Conservation (phyloP, 768 basidiomycete genomes). For the Boletus speciosus region DNA sequence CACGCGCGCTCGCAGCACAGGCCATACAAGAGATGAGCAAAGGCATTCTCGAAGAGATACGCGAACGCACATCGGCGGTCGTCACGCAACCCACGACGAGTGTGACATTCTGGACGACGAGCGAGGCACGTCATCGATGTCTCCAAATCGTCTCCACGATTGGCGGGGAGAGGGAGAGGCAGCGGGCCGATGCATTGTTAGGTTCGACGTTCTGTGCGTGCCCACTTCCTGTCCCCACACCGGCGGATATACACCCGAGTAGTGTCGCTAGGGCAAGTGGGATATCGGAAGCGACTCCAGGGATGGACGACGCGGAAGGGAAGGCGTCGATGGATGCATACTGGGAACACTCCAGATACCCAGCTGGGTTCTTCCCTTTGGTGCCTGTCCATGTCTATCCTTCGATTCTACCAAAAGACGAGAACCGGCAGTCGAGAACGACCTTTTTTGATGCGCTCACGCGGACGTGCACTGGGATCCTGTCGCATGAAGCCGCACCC, state of each 20-base stretch:
- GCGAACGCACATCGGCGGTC: conserved; percentile 38
- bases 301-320: background rate
- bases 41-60: conserved; percentile 60
- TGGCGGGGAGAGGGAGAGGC: conserved; percentile 65
- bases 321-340: conserved; percentile 38
- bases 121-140: conserved; percentile 70
- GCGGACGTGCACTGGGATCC: conserved; percentile 51
- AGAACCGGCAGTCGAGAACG: background rate
- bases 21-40: conserved; percentile 70
- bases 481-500: conserved; percentile 40
- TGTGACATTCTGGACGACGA: conserved; percentile 77
- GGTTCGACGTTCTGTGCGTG: conserved; percentile 15
- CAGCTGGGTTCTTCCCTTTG: conserved; percentile 49
- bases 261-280: too few relatives aligned
- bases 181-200: conserved; percentile 63
- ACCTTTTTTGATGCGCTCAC: conserved; percentile 48
- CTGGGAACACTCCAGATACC: conserved; percentile 64
- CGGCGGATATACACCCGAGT: background rate
- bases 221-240: conserved; percentile 9
- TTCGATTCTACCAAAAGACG: conserved; percentile 19
- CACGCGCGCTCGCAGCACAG: conserved; percentile 69
- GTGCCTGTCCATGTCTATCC: conserved; percentile 56
- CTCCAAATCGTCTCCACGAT: conserved; percentile 78
- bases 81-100: background rate
- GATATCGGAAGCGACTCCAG: background rate